phyloP scores from a whole-genome alignment of 2,329 filamentous ascomycete genomes.

The Pseudopithomyces maydicus region DNA sequence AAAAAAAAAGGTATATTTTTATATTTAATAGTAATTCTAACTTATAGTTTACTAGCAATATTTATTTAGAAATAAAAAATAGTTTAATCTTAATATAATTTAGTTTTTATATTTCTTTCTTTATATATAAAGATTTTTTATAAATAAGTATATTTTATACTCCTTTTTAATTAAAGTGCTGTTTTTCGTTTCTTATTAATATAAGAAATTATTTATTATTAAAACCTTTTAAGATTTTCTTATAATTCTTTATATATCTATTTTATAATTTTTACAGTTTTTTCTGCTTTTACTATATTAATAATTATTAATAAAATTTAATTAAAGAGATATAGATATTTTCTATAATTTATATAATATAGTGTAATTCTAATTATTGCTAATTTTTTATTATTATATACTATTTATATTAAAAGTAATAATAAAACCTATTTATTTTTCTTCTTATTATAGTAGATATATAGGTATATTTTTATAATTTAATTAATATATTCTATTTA shows the following conservation, averaged over 20 bases:
- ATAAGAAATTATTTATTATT: conserved; percentile 4
- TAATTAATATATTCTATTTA: conserved; percentile 4
- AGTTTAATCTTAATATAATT: conserved; percentile 6
- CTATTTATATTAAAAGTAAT: conserved; percentile 6
- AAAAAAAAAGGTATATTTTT: too few relatives aligned
- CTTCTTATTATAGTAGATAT: neutral
- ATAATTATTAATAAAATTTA: neutral
- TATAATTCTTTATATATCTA: neutral
- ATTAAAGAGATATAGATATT: conserved; percentile 5
- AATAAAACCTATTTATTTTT: conserved; percentile 4
- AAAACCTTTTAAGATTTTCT: neutral
- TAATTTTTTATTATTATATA: conserved; percentile 10
- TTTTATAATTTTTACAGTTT: neutral
- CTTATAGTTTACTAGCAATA: too few relatives aligned
- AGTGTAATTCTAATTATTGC: neutral
- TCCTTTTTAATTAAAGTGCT: conserved; percentile 2
- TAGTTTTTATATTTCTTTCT: neutral
- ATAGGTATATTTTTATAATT: conserved; percentile 2
- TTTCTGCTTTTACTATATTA: neutral
- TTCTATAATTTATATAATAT: conserved; percentile 1
- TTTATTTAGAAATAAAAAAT: too few relatives aligned
- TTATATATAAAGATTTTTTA: conserved; percentile 6
- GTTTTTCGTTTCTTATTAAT: conserved; percentile 8
- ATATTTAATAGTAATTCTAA: too few relatives aligned
- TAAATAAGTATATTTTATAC: conserved; percentile 4